A percentile compares a stretch with the other conserved stretches of the same genome.
These are phyloP conservation scores for Simplicillium sp. DNA, from an alignment of 2,329 filamentous ascomycete genomes.

Conservation along the genomic window DNA sequence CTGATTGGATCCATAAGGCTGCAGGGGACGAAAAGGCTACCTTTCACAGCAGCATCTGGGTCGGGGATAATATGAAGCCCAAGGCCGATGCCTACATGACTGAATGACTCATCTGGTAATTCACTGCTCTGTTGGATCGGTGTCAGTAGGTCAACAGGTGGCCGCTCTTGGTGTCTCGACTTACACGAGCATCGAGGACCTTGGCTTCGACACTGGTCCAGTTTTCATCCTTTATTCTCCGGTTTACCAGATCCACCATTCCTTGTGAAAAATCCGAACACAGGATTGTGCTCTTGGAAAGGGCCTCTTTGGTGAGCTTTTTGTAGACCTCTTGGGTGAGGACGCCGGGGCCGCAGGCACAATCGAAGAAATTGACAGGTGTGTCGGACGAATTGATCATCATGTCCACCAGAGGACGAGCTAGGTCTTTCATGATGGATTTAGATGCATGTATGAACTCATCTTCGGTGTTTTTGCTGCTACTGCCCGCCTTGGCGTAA, in stretches of 20 bases:
- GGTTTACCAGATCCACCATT: constrained; percentile 30
- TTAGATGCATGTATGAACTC: no score
- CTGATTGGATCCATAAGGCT: neutral
- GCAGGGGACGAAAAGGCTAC: constrained; percentile 8
- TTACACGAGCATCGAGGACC: constrained; percentile 36
- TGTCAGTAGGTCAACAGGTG: neutral
- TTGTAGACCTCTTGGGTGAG: constrained; percentile 34
- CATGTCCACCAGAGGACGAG: no score
- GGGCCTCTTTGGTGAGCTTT: constrained; percentile 23
- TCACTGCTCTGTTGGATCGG: constrained; percentile 23
- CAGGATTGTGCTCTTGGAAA: constrained; percentile 34
- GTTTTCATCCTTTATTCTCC: constrained; percentile 25
- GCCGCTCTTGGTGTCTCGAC: constrained; percentile 6
- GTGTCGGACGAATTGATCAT: neutral
- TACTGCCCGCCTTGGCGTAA: no score
- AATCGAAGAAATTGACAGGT: constrained; percentile 36
- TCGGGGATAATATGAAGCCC: constrained; percentile 36
- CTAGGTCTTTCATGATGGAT: no score
- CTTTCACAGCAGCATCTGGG: constrained; percentile 20
- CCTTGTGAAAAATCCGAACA: constrained; percentile 35
- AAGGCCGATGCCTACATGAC: constrained; percentile 35
- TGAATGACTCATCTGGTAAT: constrained; percentile 27
- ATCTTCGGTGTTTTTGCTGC: no score
- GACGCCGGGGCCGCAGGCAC: constrained; percentile 42
- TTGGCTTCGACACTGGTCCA: constrained; percentile 36